Conservation (phyloP, 2,329 filamentous ascomycete species). For the Zymoseptoria ardabiliae region DNA sequence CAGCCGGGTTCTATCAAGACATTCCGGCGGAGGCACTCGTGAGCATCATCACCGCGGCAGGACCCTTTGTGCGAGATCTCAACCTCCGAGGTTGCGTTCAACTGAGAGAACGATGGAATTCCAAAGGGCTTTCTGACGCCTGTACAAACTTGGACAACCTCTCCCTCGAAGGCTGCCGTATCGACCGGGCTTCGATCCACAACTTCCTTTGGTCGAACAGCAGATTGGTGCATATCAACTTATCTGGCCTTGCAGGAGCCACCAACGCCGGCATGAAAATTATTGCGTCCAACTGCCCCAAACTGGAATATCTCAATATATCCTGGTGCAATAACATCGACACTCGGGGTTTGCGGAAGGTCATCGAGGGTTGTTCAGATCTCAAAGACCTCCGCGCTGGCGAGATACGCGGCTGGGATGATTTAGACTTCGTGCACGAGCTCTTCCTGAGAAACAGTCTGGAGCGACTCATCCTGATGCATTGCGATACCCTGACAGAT, state of each 20-base stretch:
- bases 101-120: slow-evolving; percentile 70
- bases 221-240: slow-evolving; percentile 72
- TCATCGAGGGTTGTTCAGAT: slow-evolving; percentile 65
- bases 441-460: slow-evolving; percentile 76
- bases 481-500: slow-evolving; percentile 72
- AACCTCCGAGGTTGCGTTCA: slow-evolving; percentile 90
- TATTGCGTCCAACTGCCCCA: slow-evolving; percentile 70
- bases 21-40: slow-evolving; percentile 79
- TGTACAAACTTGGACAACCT: slow-evolving; percentile 84
- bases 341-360: slow-evolving; percentile 62
- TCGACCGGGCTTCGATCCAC: slow-evolving; percentile 70
- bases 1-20: slow-evolving; percentile 70
- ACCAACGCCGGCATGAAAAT: slow-evolving; percentile 82
- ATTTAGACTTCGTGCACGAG: slow-evolving; percentile 60
- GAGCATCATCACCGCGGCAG: slow-evolving; percentile 75
- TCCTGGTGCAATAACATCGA: slow-evolving; percentile 90
- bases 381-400: slow-evolving; percentile 75
- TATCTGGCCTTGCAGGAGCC: slow-evolving; percentile 72
- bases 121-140: slow-evolving; percentile 69
- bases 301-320: slow-evolving; percentile 77
- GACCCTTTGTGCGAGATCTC: slow-evolving; percentile 82
- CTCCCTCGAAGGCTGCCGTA: slow-evolving; percentile 81
- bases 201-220: slow-evolving; percentile 73
- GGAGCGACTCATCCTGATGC: slow-evolving; percentile 72
- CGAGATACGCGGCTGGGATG: slow-evolving; percentile 73